A percentile compares a stretch with the other conserved stretches of the same genome.
phyloP scores from a whole-genome alignment of 768 basidiomycete species.

The Leccinum sublutescens region DNA sequence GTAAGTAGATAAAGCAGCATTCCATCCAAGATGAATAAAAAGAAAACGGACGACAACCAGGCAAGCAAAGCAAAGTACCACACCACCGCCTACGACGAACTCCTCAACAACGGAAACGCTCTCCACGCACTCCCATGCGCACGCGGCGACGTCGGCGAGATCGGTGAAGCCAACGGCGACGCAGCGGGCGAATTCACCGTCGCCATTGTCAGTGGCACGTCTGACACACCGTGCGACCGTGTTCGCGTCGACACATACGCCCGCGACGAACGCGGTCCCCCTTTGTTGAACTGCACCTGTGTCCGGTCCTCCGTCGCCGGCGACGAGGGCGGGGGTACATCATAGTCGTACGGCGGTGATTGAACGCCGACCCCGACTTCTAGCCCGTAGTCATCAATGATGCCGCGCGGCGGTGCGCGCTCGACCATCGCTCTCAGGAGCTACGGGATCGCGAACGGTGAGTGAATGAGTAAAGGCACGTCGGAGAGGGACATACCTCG shows the following conservation, averaged over 20 bases:
- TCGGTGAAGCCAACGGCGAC: conserved; percentile 23
- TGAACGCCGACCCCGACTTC: conserved; percentile 27
- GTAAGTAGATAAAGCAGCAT: background rate
- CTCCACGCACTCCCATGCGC: background rate
- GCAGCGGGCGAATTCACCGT: conserved; percentile 16
- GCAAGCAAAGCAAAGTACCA: too few relatives aligned
- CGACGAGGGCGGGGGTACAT: conserved; percentile 9
- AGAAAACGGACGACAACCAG: background rate
- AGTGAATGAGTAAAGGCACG: background rate
- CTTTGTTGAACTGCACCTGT: conserved; percentile 27
- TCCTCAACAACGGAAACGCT: conserved; percentile 10
- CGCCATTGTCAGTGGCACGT: background rate
- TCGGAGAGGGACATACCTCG: conserved; percentile 48
- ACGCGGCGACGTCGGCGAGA: conserved; percentile 16
- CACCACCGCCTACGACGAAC: background rate
- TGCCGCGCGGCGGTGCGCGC: conserved; percentile 72
- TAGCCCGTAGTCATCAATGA: conserved; percentile 59
- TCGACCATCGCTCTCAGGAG: conserved; percentile 85
- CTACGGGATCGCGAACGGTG: conserved; percentile 39
- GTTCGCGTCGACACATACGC: conserved; percentile 56
- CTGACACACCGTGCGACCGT: conserved; percentile 34
- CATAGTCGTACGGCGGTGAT: conserved; percentile 6
- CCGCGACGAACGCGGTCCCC: conserved; percentile 40
- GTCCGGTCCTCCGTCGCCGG: conserved; percentile 24
- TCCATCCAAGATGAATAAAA: background rate